Evolutionary conservation across 352 stramenopile genomes (phyloP).

Genomic region (Hyaloperonospora arabidopsidis): DNA sequence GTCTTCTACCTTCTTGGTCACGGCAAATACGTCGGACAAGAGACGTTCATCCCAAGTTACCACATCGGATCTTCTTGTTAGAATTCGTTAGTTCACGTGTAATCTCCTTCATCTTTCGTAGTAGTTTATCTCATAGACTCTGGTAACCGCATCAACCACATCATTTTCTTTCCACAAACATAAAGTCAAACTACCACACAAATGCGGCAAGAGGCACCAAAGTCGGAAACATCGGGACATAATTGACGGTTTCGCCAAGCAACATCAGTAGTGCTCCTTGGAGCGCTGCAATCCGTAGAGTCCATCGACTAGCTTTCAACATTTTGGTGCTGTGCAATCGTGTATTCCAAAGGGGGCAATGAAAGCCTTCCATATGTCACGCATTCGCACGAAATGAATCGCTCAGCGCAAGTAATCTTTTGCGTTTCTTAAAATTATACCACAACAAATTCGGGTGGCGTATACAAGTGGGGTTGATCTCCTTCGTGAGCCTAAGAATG

Average conservation of each 20-base stretch:
- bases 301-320: slow-evolving; percentile 29
- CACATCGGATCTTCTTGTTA: slow-evolving; percentile 44
- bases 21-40: slow-evolving; percentile 90
- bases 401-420: slow-evolving; percentile 63
- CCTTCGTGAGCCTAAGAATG: slow-evolving; percentile 81
- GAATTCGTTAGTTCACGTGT: slow-evolving; percentile 84
- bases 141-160: slow-evolving; percentile 61
- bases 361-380: slow-evolving; percentile 59
- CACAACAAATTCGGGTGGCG: slow-evolving; percentile 41
- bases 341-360: slow-evolving; percentile 71
- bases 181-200: slow-evolving; percentile 93
- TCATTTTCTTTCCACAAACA: slow-evolving; percentile 96
- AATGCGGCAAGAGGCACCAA: slow-evolving; percentile 93
- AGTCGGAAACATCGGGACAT: slow-evolving; percentile 95
- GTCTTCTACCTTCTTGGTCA: slow-evolving; percentile 35
- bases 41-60: slow-evolving; percentile 90
- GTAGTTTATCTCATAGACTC: slow-evolving; percentile 64
- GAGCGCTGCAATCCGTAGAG: slow-evolving; percentile 22
- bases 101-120: slow-evolving; percentile 71
- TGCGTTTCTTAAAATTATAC: slow-evolving; percentile 67
- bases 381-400: slow-evolving; percentile 60
- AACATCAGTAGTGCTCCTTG: slow-evolving; percentile 15
- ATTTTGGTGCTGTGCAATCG: slow-evolving; percentile 55
- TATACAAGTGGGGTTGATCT: slow-evolving; percentile 87
- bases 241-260: slow-evolving; percentile 18